Conservation (phyloP, 164 flowering plant species). For the Annona cherimola region DNA sequence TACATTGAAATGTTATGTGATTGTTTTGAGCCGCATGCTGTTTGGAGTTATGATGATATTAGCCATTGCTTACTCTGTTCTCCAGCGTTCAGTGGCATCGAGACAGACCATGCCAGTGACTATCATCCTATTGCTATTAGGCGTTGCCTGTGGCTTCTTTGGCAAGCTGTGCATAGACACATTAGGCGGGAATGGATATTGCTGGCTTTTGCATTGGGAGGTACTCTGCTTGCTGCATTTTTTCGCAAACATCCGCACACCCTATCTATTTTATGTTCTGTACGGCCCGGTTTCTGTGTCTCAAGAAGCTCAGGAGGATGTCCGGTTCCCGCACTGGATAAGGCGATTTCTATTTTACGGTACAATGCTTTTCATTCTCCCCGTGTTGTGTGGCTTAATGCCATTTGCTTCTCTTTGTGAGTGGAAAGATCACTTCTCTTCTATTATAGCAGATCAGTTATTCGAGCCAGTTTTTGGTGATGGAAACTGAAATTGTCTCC, state of each 20-base stretch:
- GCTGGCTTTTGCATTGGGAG: constrained; percentile 82
- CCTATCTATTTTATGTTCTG: constrained; percentile 45
- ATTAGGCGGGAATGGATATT: constrained; percentile 73
- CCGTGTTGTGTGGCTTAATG: constrained; percentile 58
- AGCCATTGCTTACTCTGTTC: constrained; percentile 48
- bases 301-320: constrained; percentile 15
- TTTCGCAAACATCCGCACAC: constrained; percentile 41
- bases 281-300: constrained; percentile 53
- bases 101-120: constrained; percentile 79
- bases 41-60: constrained; percentile 62
- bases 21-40: constrained; percentile 60
- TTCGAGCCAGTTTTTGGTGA: constrained; percentile 1
- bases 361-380: constrained; percentile 40
- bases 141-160: constrained; percentile 59
- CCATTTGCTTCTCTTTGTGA: constrained; percentile 74
- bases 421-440: constrained; percentile 59
- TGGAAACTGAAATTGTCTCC: constrained; percentile 1
- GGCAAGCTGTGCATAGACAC: constrained; percentile 88
- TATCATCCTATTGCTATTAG: constrained; percentile 65
- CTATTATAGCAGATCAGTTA: constrained; percentile 7
- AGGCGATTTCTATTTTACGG: constrained; percentile 47
- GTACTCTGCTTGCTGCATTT: constrained; percentile 64
- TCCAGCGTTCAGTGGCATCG: constrained; percentile 56
- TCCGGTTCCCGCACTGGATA: constrained; percentile 46
- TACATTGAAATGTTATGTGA: constrained; percentile 45